Base-by-base conservation (phyloP, 2,329 filamentous ascomycete species). In the Ophiostoma piceae region DNA sequence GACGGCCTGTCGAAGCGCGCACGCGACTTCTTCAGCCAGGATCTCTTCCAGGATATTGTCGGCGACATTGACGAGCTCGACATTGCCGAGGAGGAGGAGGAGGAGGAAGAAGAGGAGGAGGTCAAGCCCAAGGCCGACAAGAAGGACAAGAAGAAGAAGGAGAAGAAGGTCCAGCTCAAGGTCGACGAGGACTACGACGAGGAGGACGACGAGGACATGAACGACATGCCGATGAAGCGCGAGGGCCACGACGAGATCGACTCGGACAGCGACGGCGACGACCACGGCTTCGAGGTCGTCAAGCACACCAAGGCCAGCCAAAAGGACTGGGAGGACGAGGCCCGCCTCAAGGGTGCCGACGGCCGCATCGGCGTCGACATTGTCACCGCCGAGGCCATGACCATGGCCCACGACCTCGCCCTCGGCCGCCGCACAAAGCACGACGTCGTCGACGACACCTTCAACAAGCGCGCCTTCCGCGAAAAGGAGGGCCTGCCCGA, bases 381-480 rank as follows among this genome's bases (percentile, higher is more conserved):
- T 76, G 96, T 98, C 77, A 99, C 95, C n/a, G 95, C 93, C 5
- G 95, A 99, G 83, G 95, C 96, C 73, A 99, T 99, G 95, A 96
- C 94, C 0, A 85, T 99, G 19, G 96, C 95, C 0, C 95, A 98
- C 74, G 87, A 92, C 77, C 89, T 99, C 71, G 95, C 94, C 3
- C 92, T 90, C 0, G 94, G 94, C 64, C 86, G 94, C 77, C 94
- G 90, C 79, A 91, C 89, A 0, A 90, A 87, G 65, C 80, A 90
- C 69, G 92, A 97, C 74, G 82, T 97, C 5, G 82, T 94, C 65
- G 96, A 99, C 76, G 94, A 98, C 72, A 90, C 89, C 57, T 99
- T 95, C 85, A 97, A 97, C 83, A 95, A 92, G 79, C 92, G 90
- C 77, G 87, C 93, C 2, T 94, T 97, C 82, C 92, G 94, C 68